These are phyloP conservation scores for Ustilago tritici DNA, from an alignment of 1,284 basidiomycete species.

Conservation along the genomic window DNA sequence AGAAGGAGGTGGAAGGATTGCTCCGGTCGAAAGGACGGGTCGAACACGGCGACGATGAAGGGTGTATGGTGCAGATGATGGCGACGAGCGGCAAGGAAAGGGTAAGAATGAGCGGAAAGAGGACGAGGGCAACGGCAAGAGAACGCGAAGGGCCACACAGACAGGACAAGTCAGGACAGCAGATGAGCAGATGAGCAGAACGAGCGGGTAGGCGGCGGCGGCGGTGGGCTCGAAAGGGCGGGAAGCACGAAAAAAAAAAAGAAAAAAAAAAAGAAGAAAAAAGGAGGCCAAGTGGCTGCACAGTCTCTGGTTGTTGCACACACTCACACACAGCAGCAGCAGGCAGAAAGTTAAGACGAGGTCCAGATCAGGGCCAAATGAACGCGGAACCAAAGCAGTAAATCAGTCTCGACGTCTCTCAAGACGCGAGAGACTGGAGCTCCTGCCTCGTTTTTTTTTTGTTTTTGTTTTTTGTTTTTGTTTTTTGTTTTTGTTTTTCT, in stretches of 20 bases:
- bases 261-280: not conserved
- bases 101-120: not conserved
- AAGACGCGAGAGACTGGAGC: not conserved
- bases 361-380: constrained; percentile 4
- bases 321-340: constrained; percentile 3
- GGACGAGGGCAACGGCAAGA: not conserved
- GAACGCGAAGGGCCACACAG: constrained; percentile 1
- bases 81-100: constrained; percentile 15
- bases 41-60: constrained; percentile 14
- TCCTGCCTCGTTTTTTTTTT: not conserved
- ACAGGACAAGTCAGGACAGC: not conserved
- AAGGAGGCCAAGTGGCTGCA: not conserved
- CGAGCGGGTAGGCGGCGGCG: not conserved
- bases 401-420: not conserved
- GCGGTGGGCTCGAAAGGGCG: not conserved
- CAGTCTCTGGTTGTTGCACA: not conserved
- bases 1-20: constrained; percentile 2
- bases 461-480: not conserved
- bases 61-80: constrained; percentile 3
- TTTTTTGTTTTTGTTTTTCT: not conserved
- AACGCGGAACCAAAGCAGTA: not conserved
- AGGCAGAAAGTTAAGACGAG: constrained; percentile 1
- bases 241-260: constrained; percentile 13
- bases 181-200: not conserved
- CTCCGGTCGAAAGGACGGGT: constrained; percentile 17